Conservation (phyloP, 2,329 filamentous ascomycete genomes). For the Fusarium acutatum region DNA sequence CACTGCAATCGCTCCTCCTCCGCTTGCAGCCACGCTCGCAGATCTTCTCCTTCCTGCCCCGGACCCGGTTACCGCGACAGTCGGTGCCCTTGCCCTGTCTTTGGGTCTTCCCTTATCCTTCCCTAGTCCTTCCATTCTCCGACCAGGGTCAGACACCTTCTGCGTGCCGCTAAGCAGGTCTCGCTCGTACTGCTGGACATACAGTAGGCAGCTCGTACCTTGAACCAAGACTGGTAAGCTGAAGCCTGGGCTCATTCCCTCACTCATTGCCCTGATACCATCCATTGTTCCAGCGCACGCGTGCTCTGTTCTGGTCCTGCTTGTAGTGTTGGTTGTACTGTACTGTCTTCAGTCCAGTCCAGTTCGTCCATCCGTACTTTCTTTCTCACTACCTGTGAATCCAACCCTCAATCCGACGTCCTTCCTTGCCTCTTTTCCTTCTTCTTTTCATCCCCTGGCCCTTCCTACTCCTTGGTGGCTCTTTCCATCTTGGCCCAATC, state of each 20-base stretch:
- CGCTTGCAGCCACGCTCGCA: constrained; percentile 40
- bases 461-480: constrained; percentile 32
- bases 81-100: constrained; percentile 32
- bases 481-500: constrained; percentile 29
- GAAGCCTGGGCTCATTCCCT: constrained; percentile 33
- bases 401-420: constrained; percentile 24
- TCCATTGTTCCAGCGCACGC: constrained; percentile 39
- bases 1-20: constrained; percentile 31
- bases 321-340: constrained; percentile 5
- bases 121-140: constrained; percentile 35
- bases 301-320: constrained; percentile 25
- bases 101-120: constrained; percentile 33
- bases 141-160: constrained; percentile 35
- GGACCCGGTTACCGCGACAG: constrained; percentile 36
- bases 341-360: background rate
- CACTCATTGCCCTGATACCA: constrained; percentile 37
- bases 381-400: constrained; percentile 11
- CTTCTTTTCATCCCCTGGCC: constrained; percentile 31
- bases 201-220: constrained; percentile 24
- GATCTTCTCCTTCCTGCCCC: constrained; percentile 36
- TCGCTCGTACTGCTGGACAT: constrained; percentile 27
- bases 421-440: constrained; percentile 27
- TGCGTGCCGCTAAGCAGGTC: constrained; percentile 35
- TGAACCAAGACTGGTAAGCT: constrained; percentile 26
- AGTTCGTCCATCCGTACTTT: background rate